Percentiles rank a stretch among this genome's conserved stretches.
Conservation (phyloP, 345 rosid genomes). For the Brassica incana region DNA sequence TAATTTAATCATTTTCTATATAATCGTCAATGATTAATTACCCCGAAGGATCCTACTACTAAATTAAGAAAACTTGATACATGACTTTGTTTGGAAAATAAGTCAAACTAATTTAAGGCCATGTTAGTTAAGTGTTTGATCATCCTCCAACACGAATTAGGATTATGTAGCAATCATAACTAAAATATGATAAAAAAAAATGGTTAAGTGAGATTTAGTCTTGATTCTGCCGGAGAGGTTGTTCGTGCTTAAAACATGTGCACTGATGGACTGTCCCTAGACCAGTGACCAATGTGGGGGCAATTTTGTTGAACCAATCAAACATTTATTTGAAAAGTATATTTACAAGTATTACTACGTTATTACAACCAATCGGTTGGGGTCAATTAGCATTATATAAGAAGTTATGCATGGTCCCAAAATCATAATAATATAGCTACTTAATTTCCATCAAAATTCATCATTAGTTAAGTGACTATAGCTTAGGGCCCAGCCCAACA, state of each 20-base stretch:
- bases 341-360: neutral
- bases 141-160: conserved; percentile 4
- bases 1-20: neutral
- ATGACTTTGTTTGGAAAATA: neutral
- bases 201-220: conserved; percentile 15
- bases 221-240: conserved; percentile 15
- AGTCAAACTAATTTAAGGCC: neutral
- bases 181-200: neutral
- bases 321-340: neutral
- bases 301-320: neutral
- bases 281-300: neutral
- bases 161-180: conserved; percentile 5
- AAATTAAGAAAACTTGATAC: neutral
- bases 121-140: neutral
- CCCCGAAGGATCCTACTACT: neutral
- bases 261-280: conserved; percentile 1
- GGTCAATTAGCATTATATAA: neutral
- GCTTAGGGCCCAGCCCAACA: too few species aligned
- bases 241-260: conserved; percentile 17
- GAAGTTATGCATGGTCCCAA: neutral
- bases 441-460: neutral
- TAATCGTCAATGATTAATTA: neutral
- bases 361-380: neutral
- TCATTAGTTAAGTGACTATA: neutral
- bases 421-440: neutral